Conservation (phyloP, 2,329 filamentous ascomycete genomes). For the Claviceps arundinis region DNA sequence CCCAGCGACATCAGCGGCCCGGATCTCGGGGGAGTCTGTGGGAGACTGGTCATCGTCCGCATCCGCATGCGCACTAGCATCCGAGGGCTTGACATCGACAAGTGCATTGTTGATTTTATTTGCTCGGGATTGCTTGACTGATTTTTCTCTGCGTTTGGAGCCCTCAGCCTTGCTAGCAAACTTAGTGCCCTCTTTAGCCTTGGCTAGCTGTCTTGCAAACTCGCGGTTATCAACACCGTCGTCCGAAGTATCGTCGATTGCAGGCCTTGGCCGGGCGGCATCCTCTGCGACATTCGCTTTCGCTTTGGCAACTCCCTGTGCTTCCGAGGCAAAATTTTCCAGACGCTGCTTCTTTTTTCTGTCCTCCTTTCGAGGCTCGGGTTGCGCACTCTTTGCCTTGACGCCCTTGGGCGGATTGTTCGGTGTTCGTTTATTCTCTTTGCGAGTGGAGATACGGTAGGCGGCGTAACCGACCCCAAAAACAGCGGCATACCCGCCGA, state of each 20-base stretch:
- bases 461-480: conserved; percentile 22
- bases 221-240: conserved; percentile 57
- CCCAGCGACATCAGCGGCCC: conserved; percentile 47
- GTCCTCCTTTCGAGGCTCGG: conserved; percentile 26
- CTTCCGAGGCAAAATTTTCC: conserved; percentile 26
- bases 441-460: conserved; percentile 23
- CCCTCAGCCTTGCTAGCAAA: conserved; percentile 39
- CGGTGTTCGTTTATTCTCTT: conserved; percentile 18
- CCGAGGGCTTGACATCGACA: conserved; percentile 34
- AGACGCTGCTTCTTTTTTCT: conserved; percentile 33
- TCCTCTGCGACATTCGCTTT: conserved; percentile 17
- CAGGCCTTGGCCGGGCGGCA: conserved; percentile 6
- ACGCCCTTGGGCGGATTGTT: conserved; percentile 15
- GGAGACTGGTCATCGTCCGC: conserved; percentile 72
- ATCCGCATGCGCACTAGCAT: conserved; percentile 61
- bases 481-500: conserved; percentile 24
- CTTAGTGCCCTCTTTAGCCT: conserved; percentile 56
- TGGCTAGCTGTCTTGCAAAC: conserved; percentile 62
- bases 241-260: conserved; percentile 31
- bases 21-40: conserved; percentile 48
- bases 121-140: conserved; percentile 55
- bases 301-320: conserved; percentile 24
- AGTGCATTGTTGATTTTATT: conserved; percentile 33
- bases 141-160: conserved; percentile 52
- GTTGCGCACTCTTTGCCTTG: conserved; percentile 13